These are phyloP conservation scores for Rhynchosporium secalis DNA, from an alignment of 2,329 filamentous ascomycete species.

Conservation along the genomic window DNA sequence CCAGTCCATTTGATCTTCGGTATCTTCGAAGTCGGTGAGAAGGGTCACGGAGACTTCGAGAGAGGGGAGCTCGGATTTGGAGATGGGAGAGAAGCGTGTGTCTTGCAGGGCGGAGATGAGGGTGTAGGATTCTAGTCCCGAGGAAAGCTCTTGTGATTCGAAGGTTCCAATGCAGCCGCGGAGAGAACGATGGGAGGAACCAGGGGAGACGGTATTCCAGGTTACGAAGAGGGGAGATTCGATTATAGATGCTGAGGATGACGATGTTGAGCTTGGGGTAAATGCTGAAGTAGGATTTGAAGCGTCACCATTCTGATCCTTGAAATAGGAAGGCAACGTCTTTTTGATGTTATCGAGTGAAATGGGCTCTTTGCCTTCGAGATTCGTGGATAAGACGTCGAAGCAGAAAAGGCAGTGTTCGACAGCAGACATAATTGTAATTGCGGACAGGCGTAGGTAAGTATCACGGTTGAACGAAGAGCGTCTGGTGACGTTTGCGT, in stretches of 20 bases:
- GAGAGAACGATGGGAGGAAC: constrained; percentile 51
- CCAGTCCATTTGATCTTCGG: constrained; percentile 78
- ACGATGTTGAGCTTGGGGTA: constrained; percentile 22
- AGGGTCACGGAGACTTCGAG: constrained; percentile 74
- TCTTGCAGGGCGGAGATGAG: constrained; percentile 73
- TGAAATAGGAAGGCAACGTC: constrained; percentile 51
- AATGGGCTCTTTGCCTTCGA: constrained; percentile 68
- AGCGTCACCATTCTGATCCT: constrained; percentile 40
- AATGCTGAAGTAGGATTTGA: constrained; percentile 27
- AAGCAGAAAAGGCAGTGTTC: constrained; percentile 94
- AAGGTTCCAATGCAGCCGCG: constrained; percentile 98
- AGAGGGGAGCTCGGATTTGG: constrained; percentile 53
- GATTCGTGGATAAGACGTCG: constrained; percentile 76
- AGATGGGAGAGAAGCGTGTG: constrained; percentile 60
- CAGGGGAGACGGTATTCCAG: constrained; percentile 74
- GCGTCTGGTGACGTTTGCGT: neutral
- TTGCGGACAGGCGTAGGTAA: neutral
- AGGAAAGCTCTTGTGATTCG: constrained; percentile 69
- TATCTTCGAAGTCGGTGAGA: constrained; percentile 80
- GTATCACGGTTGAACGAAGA: neutral
- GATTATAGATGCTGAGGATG: constrained; percentile 37
- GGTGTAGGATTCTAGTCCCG: constrained; percentile 77
- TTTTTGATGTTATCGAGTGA: constrained; percentile 68
- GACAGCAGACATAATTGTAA: constrained; percentile 69
- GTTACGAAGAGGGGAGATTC: constrained; percentile 79